These are phyloP conservation scores for Hymenoscyphus occultus DNA, from an alignment of 2,329 filamentous ascomycete genomes.

Conservation along the genomic window DNA sequence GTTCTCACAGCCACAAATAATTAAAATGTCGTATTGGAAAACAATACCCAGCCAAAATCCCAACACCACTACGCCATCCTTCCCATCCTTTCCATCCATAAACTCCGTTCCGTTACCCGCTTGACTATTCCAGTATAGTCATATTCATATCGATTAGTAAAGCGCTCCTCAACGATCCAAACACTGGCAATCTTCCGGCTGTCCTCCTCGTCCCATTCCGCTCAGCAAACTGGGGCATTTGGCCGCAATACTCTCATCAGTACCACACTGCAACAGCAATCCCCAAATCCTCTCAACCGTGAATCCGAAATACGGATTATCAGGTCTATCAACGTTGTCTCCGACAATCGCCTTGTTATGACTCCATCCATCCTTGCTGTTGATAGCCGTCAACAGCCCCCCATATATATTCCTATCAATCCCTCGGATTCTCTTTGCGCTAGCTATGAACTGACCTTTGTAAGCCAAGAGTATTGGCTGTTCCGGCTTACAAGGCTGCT, in stretches of 20 bases:
- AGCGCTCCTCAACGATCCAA: constrained; percentile 21
- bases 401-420: constrained; percentile 26
- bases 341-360: constrained; percentile 21
- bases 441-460: constrained; percentile 49
- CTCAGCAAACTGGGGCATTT: constrained; percentile 81
- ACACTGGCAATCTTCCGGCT: constrained; percentile 31
- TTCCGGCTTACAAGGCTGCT: constrained; percentile 23
- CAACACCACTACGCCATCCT: too few relatives aligned
- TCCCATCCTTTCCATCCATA: too few relatives aligned
- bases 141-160: background rate
- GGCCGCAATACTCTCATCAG: constrained; percentile 69
- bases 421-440: constrained; percentile 42
- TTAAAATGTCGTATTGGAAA: too few relatives aligned
- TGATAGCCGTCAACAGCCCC: constrained; percentile 24
- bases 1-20: too few relatives aligned
- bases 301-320: constrained; percentile 33
- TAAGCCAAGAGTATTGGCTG: constrained; percentile 42
- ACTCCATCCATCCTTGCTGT: constrained; percentile 25
- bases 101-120: too few relatives aligned
- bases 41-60: too few relatives aligned
- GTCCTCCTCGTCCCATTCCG: constrained; percentile 55
- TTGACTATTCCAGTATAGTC: background rate
- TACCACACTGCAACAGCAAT: constrained; percentile 32
- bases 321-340: constrained; percentile 18
- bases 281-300: constrained; percentile 32